A percentile compares a stretch with the other conserved stretches of the same genome.
These are phyloP conservation scores for Tricholoma hemisulphureum DNA, from an alignment of 768 basidiomycete species.

Conservation along the genomic window DNA sequence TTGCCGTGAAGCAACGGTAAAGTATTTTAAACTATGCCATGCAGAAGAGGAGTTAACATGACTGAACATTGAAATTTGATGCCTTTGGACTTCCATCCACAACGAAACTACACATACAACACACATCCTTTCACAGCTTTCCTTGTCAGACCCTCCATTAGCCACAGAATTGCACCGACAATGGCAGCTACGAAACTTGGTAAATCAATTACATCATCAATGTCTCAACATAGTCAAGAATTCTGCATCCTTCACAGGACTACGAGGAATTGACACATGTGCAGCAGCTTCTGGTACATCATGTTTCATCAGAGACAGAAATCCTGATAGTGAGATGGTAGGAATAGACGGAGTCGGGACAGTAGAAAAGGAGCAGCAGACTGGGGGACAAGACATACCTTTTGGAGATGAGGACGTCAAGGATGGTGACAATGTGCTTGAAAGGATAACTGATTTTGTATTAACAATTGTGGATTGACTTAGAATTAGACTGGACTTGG, in stretches of 20 bases:
- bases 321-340: too few relatives aligned
- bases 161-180: neutral
- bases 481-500: neutral
- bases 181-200: too few relatives aligned
- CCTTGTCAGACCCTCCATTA: neutral
- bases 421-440: neutral
- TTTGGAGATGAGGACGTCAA: neutral
- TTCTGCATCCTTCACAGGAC: too few relatives aligned
- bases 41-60: constrained; percentile 24
- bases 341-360: neutral
- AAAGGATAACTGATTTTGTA: constrained; percentile 1
- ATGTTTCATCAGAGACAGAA: too few relatives aligned
- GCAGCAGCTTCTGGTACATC: too few relatives aligned
- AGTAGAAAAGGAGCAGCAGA: neutral
- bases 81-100: constrained; percentile 17
- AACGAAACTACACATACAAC: constrained; percentile 5
- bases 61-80: constrained; percentile 20
- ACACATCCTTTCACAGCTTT: neutral
- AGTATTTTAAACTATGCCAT: constrained; percentile 15
- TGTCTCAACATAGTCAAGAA: too few relatives aligned
- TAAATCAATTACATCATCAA: too few relatives aligned
- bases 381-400: neutral
- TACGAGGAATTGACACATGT: too few relatives aligned
- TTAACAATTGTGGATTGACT: constrained; percentile 1
- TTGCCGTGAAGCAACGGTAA: constrained; percentile 11